Evolutionary conservation across 352 stramenopile genomes (phyloP).

Genomic region (Phytopythium litorale): DNA sequence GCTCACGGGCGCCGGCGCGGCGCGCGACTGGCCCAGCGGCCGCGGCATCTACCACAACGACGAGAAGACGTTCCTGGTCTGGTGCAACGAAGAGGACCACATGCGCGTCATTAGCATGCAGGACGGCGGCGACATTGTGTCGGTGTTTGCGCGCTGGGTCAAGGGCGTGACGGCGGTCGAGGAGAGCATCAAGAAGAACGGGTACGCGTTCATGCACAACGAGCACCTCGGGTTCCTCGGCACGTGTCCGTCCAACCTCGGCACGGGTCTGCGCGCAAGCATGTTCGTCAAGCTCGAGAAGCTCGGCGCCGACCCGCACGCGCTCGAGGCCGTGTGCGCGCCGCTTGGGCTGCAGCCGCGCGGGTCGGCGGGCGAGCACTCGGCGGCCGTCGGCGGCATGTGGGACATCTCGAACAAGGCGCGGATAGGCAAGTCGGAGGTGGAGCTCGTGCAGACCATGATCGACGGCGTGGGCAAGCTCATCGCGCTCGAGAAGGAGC

Average conservation of each 20-base stretch:
- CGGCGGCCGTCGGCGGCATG: slow-evolving; percentile 73
- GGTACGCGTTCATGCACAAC: slow-evolving; percentile 86
- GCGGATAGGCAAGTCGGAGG: slow-evolving; percentile 91
- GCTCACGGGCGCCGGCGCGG: slow-evolving; percentile 80
- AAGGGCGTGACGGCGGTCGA: slow-evolving; percentile 79
- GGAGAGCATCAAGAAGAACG: slow-evolving; percentile 69
- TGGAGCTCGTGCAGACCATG: slow-evolving; percentile 95
- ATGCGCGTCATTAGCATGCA: slow-evolving; percentile 90
- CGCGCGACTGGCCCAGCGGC: slow-evolving; percentile 91
- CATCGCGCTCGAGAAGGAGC: slow-evolving; percentile 90
- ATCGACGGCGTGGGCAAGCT: slow-evolving; percentile 91
- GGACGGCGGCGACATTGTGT: slow-evolving; percentile 87
- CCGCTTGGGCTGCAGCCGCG: slow-evolving; percentile 79
- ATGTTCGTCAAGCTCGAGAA: slow-evolving; percentile 86
- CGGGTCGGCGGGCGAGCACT: slow-evolving; percentile 82
- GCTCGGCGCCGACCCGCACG: slow-evolving; percentile 63
- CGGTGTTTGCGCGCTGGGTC: slow-evolving; percentile 88
- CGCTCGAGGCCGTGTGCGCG: slow-evolving; percentile 67
- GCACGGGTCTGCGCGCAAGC: slow-evolving; percentile 79
- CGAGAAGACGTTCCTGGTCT: slow-evolving; percentile 88
- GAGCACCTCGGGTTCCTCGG: slow-evolving; percentile 87
- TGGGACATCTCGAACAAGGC: slow-evolving; percentile 95
- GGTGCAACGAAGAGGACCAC: slow-evolving; percentile 90
- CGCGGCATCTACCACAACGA: slow-evolving; percentile 94
- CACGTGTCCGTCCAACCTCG: slow-evolving; percentile 86